Evolutionary conservation across 495 filamentous ascomycete species (phyloP).

Genomic region (Podospora anserina): DNA sequence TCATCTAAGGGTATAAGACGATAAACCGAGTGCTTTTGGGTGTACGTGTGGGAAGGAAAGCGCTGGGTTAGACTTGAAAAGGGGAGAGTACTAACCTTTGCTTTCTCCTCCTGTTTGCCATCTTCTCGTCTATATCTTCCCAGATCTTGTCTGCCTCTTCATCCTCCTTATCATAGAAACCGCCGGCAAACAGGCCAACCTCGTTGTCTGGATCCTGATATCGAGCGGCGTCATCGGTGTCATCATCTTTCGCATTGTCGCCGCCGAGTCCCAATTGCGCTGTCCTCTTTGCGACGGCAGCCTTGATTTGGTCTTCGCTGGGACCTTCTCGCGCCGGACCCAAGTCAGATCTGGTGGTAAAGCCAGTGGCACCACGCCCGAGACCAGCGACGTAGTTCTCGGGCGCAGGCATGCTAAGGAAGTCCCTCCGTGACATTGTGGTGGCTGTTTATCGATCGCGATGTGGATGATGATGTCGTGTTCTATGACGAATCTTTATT

Average conservation of each 20-base stretch:
- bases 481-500: neutral
- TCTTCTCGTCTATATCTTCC: slow-evolving; percentile 90
- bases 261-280: slow-evolving; percentile 69
- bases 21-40: slow-evolving; percentile 65
- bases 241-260: slow-evolving; percentile 68
- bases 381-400: slow-evolving; percentile 99
- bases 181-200: slow-evolving; percentile 89
- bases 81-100: slow-evolving; percentile 74
- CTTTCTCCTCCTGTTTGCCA: slow-evolving; percentile 79
- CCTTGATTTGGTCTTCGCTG: slow-evolving; percentile 97
- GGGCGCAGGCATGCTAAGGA: slow-evolving; percentile 83
- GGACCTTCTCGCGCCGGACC: slow-evolving; percentile 95
- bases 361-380: slow-evolving; percentile 94
- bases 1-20: slow-evolving; percentile 33
- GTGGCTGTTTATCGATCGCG: neutral
- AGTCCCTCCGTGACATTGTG: slow-evolving; percentile 79
- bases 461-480: neutral
- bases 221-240: slow-evolving; percentile 78
- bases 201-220: slow-evolving; percentile 98
- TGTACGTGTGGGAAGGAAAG: slow-evolving; percentile 20
- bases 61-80: slow-evolving; percentile 16
- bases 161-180: slow-evolving; percentile 91
- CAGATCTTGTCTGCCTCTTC: slow-evolving; percentile 97
- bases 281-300: slow-evolving; percentile 87
- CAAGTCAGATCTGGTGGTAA: slow-evolving; percentile 95